Conservation (phyloP, 2,329 filamentous ascomycete genomes). For the Claviceps sp. region DNA sequence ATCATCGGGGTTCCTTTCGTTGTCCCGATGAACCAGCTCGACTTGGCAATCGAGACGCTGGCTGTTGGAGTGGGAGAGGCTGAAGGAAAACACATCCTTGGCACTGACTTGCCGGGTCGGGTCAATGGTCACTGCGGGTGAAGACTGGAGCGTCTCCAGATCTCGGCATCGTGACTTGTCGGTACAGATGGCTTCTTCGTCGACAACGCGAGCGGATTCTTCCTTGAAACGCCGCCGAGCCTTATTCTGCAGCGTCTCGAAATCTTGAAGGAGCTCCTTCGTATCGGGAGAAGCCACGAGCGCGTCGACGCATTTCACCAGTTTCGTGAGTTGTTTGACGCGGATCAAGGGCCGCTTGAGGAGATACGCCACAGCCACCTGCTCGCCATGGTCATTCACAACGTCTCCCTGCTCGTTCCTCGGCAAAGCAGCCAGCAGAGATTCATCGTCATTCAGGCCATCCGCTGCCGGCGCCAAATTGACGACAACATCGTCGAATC, state of each 20-base stretch:
- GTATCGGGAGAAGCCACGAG: slow-evolving; percentile 35
- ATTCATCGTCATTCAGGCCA: slow-evolving; percentile 43
- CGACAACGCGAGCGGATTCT: slow-evolving; percentile 57
- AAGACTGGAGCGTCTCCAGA: slow-evolving; percentile 58
- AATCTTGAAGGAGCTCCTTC: slow-evolving; percentile 31
- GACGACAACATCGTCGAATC: slow-evolving; percentile 88
- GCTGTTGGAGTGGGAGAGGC: slow-evolving; percentile 75
- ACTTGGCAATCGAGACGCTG: slow-evolving; percentile 82
- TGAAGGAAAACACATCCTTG: slow-evolving; percentile 79
- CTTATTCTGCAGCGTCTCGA: slow-evolving; percentile 61
- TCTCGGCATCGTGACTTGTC: slow-evolving; percentile 73
- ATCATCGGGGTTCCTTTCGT: slow-evolving; percentile 49
- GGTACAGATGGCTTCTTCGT: slow-evolving; percentile 75
- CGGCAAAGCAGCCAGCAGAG: slow-evolving; percentile 44
- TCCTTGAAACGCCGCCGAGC: slow-evolving; percentile 54
- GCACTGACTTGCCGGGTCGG: slow-evolving; percentile 71
- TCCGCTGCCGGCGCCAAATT: slow-evolving; percentile 64
- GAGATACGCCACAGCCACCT: slow-evolving; percentile 87
- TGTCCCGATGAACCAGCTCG: slow-evolving; percentile 77
- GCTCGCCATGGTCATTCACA: slow-evolving; percentile 63
- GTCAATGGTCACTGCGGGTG: slow-evolving; percentile 60
- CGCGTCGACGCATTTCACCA: slow-evolving; percentile 56
- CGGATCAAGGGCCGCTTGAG: slow-evolving; percentile 80
- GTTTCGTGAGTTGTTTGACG: slow-evolving; percentile 75
- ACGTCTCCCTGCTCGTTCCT: slow-evolving; percentile 53